Evolutionary conservation across 2,329 filamentous ascomycete species (phyloP).

Genomic region (Monilinia vaccinii-corymbosi): DNA sequence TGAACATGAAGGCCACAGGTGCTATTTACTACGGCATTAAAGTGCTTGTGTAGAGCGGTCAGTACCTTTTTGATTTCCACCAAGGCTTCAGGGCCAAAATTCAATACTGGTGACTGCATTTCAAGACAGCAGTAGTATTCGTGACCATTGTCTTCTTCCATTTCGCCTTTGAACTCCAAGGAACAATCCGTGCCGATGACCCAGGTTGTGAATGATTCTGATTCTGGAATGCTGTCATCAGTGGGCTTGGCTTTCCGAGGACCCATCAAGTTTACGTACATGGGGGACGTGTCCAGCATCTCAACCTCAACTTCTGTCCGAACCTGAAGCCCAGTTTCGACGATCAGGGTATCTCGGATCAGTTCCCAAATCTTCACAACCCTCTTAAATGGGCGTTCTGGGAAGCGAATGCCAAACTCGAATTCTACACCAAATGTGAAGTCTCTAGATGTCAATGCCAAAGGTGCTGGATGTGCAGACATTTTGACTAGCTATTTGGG

Average conservation of each 20-base stretch:
- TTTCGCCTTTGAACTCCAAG: not conserved
- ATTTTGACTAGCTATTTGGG: not conserved
- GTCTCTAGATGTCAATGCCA: not conserved
- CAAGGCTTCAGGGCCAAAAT: not conserved
- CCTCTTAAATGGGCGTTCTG: not conserved
- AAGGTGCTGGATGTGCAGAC: not conserved
- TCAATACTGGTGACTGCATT: not conserved
- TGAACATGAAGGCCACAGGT: slow-evolving; percentile 27
- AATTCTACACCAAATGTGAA: slow-evolving; percentile 6
- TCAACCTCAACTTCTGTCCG: not conserved
- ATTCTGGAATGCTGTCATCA: not conserved
- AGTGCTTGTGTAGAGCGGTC: not conserved
- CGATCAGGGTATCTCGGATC: not conserved
- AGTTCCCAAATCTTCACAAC: not conserved
- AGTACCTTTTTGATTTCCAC: not conserved
- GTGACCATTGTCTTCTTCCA: not conserved
- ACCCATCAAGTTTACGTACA: too few relatives aligned
- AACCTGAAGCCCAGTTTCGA: not conserved
- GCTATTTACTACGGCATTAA: slow-evolving; percentile 11
- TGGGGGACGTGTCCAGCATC: too few relatives aligned
- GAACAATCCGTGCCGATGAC: not conserved
- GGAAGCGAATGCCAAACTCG: not conserved
- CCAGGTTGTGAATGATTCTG: not conserved
- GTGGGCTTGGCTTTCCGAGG: too few relatives aligned
- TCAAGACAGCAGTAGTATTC: not conserved